Conservation (phyloP, 2,329 filamentous ascomycete genomes). For the Alternaria panax region DNA sequence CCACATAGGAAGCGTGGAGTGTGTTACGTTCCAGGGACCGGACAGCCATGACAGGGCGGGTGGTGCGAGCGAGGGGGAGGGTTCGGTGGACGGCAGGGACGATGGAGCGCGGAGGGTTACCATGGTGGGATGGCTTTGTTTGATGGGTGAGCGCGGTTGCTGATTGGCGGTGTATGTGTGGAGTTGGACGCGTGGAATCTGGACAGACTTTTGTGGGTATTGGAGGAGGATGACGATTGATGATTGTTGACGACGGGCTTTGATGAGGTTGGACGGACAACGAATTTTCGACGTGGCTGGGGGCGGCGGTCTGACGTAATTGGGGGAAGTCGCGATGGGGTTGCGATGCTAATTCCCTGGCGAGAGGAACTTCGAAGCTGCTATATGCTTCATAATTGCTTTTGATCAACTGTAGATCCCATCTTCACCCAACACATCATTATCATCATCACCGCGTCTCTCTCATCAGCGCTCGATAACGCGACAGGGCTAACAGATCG, state of each 20-base stretch:
- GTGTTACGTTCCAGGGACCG: constrained; percentile 49
- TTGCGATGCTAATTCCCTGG: background rate
- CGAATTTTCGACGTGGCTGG: constrained; percentile 2
- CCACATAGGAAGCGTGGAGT: constrained; percentile 70
- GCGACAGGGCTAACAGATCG: constrained; percentile 14
- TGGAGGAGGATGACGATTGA: background rate
- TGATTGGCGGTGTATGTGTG: background rate
- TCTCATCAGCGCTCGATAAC: background rate
- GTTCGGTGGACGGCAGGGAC: constrained; percentile 23
- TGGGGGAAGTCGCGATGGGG: background rate
- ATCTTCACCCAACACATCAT: background rate
- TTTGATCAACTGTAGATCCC: constrained; percentile 1
- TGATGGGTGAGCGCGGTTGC: background rate
- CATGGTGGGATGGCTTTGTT: constrained; percentile 14
- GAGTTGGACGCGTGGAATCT: constrained; percentile 15
- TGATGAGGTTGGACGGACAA: constrained; percentile 13
- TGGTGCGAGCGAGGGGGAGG: constrained; percentile 27
- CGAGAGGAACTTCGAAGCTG: background rate
- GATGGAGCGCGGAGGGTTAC: constrained; percentile 41
- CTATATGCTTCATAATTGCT: background rate
- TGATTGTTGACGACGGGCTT: background rate
- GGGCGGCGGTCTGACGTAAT: background rate
- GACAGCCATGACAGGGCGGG: constrained; percentile 50
- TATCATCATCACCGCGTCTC: background rate
- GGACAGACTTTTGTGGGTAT: constrained; percentile 12